Percentiles rank a stretch among this genome's conserved stretches.
phyloP scores from a whole-genome alignment of 2,329 filamentous ascomycete species.

The Epichloe hybrida region DNA sequence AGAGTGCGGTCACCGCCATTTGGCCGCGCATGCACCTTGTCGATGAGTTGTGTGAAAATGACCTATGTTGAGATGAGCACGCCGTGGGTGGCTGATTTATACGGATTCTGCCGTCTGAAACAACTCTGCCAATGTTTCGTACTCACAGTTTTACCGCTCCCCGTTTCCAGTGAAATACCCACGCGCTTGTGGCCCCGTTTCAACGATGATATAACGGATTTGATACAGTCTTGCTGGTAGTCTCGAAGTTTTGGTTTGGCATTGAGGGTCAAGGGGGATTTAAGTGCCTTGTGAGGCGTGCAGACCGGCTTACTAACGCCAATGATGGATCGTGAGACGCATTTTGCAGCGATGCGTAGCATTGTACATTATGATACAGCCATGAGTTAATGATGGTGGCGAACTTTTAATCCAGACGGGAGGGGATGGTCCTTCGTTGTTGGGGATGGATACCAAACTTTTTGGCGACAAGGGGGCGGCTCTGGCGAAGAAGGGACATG shows the following conservation, averaged over 20 bases:
- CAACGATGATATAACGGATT: conserved; percentile 60
- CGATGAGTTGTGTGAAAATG: conserved; percentile 91
- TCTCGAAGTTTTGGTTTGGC: conserved; percentile 50
- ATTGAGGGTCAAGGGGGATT: conserved; percentile 10
- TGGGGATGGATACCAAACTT: conserved; percentile 3
- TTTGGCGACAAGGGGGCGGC: neutral
- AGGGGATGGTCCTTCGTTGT: conserved; percentile 1
- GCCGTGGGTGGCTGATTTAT: neutral
- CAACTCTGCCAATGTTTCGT: neutral
- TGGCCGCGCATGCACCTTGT: conserved; percentile 47
- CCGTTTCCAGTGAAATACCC: conserved; percentile 76
- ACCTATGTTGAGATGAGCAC: conserved; percentile 37
- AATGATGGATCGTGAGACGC: conserved; percentile 11
- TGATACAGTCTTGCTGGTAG: conserved; percentile 88
- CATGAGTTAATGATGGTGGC: neutral
- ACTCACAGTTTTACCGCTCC: conserved; percentile 72
- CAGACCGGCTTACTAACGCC: conserved; percentile 5
- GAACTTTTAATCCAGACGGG: neutral
- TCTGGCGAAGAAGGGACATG: neutral
- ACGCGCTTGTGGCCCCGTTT: conserved; percentile 61
- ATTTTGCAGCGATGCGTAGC: conserved; percentile 18
- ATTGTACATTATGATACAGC: conserved; percentile 22
- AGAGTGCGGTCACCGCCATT: conserved; percentile 57
- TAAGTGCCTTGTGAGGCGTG: conserved; percentile 11
- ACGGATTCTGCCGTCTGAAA: neutral